Evolutionary conservation across 768 basidiomycete species (phyloP), one percentile per base, ranked within the genome.

Genomic region (Suillus ampliporus): DNA sequence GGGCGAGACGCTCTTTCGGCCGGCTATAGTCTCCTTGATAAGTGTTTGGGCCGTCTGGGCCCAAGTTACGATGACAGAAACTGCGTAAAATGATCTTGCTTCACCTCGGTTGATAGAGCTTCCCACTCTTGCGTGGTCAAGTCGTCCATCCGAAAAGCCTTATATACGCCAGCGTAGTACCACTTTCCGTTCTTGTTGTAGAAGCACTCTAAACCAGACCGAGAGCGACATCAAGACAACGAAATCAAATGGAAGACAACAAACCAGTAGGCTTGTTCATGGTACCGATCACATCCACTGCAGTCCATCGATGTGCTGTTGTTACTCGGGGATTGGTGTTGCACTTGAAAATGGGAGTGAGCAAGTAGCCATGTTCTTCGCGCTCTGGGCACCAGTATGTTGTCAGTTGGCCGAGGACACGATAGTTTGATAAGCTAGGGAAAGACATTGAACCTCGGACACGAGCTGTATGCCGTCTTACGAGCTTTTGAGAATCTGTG

Each of bases 91-190:
- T 28, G 61, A 19, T 47, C 50, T 72, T 40, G 35, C 67, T 74
- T 38, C 64, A 89, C 91, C 83, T 92, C 90, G 35, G 73, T 71
- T 35, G 88, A 83, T 37, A 93, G 80, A 47, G 82, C 82, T 34
- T 83, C 84, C 87, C 89, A 93, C 71, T 93, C 91, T 60, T 85
- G 85, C 9, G 80, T 75, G 0, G 86, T 85, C 15, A 93, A 77
- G 61, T 90, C 85, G 31, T 86, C 86, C 54, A 93, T 80, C 58
- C 80, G 77, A 71, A 93, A 86, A 1, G 83, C 84, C 59, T 82
- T 85, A 75, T 93, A 93, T 4, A 85, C 81, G n/a, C 91, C 91
- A 14, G 91, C 91, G 64, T 93, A 93, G 71, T 92, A 93, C 89
- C 90, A 93, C 63, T 85, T 84, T 9, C 88, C 89, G 60, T 91